phyloP scores from a whole-genome alignment of 768 basidiomycete species.

The Boletales sp. region DNA sequence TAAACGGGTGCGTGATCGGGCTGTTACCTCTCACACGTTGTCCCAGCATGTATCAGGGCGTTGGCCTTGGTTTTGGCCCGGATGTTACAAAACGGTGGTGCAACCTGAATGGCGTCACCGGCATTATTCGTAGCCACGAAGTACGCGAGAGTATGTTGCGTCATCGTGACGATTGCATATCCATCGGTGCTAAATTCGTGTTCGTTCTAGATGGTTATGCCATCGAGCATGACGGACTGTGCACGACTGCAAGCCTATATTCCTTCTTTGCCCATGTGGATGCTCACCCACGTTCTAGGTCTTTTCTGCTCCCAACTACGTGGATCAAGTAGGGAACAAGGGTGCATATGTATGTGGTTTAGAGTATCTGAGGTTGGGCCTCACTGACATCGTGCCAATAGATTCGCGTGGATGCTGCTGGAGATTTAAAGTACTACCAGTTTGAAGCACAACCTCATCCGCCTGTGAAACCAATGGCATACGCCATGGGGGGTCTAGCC shows the following conservation, averaged over 20 bases:
- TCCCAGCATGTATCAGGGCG: constrained; percentile 55
- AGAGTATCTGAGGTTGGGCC: neutral
- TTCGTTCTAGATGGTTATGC: constrained; percentile 75
- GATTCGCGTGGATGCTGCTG: constrained; percentile 81
- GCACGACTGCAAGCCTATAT: constrained; percentile 70
- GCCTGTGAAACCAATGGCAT: constrained; percentile 91
- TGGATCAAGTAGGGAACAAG: constrained; percentile 88
- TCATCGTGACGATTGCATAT: neutral
- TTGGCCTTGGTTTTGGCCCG: constrained; percentile 94
- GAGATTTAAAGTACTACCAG: constrained; percentile 68
- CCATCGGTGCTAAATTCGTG: constrained; percentile 1
- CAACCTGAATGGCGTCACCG: constrained; percentile 77
- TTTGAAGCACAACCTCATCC: constrained; percentile 89
- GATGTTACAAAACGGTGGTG: constrained; percentile 93
- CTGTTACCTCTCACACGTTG: constrained; percentile 4
- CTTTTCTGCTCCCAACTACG: constrained; percentile 94
- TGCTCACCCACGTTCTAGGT: constrained; percentile 45
- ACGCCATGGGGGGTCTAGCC: constrained; percentile 62
- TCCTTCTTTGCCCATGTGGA: neutral
- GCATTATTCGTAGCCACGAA: constrained; percentile 93
- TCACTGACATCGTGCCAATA: constrained; percentile 27
- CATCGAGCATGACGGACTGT: constrained; percentile 90
- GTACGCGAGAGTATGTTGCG: constrained; percentile 73
- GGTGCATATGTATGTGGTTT: constrained; percentile 73
- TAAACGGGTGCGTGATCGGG: constrained; percentile 69